phyloP scores from a whole-genome alignment of 2,329 filamentous ascomycete genomes.

The Fusarium sp. region DNA sequence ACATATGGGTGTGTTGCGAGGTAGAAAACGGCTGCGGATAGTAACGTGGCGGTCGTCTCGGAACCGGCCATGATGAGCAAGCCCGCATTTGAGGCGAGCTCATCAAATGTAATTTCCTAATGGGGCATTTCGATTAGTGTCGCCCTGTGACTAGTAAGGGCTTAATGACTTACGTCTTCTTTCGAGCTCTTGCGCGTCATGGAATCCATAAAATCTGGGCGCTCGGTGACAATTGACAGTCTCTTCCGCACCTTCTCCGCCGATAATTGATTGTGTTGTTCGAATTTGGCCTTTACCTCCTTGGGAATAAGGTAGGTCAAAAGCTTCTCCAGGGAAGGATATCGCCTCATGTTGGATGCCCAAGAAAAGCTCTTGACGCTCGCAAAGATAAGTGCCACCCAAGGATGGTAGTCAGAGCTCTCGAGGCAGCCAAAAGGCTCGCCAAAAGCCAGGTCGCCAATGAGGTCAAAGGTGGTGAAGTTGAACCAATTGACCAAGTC shows the following conservation, averaged over 20 bases:
- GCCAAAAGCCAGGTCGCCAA: constrained; percentile 14
- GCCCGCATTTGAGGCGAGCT: background rate
- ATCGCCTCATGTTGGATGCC: background rate
- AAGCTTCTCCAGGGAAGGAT: background rate
- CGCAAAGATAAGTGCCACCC: background rate
- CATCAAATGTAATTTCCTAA: background rate
- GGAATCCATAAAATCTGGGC: background rate
- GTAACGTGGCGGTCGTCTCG: constrained; percentile 54
- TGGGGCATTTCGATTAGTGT: background rate
- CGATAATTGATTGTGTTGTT: background rate
- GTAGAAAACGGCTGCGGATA: constrained; percentile 48
- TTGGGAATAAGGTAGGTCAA: background rate
- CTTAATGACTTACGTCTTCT: no score
- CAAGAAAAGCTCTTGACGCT: background rate
- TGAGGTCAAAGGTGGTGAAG: constrained; percentile 44
- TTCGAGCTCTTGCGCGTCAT: background rate
- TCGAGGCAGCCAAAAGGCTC: background rate
- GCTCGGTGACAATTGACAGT: background rate
- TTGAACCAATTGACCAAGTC: constrained; percentile 45
- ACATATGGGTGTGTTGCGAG: constrained; percentile 45
- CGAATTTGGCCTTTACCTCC: background rate
- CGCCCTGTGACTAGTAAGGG: no score
- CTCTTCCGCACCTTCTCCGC: no score
- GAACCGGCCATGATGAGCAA: constrained; percentile 51
- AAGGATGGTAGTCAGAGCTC: background rate